Percentiles rank a stretch among this genome's conserved stretches.
These are phyloP conservation scores for Linderniella brevidens DNA, from an alignment of 257 asterid genomes.

Conservation along the genomic window DNA sequence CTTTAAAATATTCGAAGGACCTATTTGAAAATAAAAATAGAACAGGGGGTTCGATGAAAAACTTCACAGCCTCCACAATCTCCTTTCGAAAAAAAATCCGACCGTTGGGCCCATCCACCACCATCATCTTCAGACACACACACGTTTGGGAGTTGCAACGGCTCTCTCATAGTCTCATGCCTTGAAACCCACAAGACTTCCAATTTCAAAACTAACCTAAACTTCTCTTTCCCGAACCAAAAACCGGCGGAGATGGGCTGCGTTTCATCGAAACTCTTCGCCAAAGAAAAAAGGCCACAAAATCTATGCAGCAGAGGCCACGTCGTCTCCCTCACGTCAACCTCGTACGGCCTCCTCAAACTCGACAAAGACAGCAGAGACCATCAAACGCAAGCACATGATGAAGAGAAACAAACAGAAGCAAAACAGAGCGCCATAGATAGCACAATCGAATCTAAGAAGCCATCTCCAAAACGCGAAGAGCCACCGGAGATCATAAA, in stretches of 20 bases:
- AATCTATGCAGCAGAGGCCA: constrained; percentile 21
- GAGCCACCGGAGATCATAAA: constrained; percentile 63
- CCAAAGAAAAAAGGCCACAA: constrained; percentile 26
- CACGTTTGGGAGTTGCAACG: no score
- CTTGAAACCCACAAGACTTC: constrained; percentile 6
- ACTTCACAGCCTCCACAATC: no score
- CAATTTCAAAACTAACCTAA: constrained; percentile 9
- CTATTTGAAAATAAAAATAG: no score
- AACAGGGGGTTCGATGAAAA: no score
- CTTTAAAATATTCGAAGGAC: no score
- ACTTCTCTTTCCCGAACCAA: background rate
- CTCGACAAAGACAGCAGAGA: constrained; percentile 30
- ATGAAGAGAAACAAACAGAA: constrained; percentile 3
- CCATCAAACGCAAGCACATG: constrained; percentile 1
- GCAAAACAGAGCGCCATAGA: constrained; percentile 8
- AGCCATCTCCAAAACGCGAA: constrained; percentile 25
- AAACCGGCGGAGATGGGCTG: constrained; percentile 54
- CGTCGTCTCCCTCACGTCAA: constrained; percentile 83
- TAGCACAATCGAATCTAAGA: constrained; percentile 16
- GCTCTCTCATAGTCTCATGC: no score
- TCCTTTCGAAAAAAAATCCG: no score
- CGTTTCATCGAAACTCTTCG: constrained; percentile 46
- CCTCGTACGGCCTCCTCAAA: constrained; percentile 61
- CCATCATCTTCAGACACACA: no score
- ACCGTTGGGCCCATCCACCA: no score